Evolutionary conservation across 495 filamentous ascomycete species (phyloP).

Genomic region (Recurvomyces mirabilis): DNA sequence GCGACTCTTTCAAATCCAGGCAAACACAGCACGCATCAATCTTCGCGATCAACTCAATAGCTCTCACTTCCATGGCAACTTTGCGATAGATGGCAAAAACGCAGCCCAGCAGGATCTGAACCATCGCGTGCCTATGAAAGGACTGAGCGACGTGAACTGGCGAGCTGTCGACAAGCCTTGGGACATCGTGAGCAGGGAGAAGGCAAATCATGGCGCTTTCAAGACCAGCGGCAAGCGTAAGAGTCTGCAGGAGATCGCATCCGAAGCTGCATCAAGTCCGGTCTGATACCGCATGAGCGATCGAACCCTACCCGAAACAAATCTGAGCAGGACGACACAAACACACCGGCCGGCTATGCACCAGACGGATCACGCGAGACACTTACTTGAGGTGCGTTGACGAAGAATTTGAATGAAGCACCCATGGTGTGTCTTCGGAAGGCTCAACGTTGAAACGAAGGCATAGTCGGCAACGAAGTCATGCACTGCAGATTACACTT

Average conservation of each 20-base stretch:
- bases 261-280: conserved; percentile 10
- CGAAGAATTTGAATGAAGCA: no score
- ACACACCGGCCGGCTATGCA: no score
- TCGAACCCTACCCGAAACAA: no score
- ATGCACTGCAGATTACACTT: no score
- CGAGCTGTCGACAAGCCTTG: conserved; percentile 20
- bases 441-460: no score
- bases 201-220: conserved; percentile 12
- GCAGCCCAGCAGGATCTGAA: conserved; percentile 26
- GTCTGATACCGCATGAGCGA: no score
- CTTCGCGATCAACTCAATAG: conserved; percentile 31
- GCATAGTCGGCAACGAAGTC: no score
- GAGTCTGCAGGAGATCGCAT: conserved; percentile 23
- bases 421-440: no score
- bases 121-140: conserved; percentile 22
- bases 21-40: conserved; percentile 26
- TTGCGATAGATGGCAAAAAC: conserved; percentile 19
- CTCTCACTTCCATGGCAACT: conserved; percentile 30
- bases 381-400: no score
- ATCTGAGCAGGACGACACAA: no score
- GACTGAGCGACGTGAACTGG: conserved; percentile 28
- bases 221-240: conserved; percentile 9
- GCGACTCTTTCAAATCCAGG: conserved; percentile 26
- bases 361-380: no score
- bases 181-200: conserved; percentile 16